These are phyloP conservation scores for Russula abietina DNA, from an alignment of 768 basidiomycete species.

Conservation along the genomic window DNA sequence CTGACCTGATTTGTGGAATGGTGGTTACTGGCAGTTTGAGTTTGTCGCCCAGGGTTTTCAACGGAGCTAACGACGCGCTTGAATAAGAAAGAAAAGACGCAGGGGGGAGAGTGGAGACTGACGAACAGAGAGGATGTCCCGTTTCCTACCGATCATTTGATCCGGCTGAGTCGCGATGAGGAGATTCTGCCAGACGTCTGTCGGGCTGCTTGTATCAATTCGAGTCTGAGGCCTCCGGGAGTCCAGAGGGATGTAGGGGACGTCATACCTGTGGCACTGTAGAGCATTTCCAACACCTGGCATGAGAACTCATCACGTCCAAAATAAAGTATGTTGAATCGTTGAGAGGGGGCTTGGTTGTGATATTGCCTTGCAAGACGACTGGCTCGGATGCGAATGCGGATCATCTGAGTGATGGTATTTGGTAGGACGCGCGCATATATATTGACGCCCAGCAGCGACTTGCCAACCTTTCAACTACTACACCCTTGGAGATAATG, in stretches of 20 bases:
- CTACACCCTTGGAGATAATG: neutral
- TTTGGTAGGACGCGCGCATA: neutral
- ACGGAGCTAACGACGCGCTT: slow-evolving; percentile 48
- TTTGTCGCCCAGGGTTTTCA: slow-evolving; percentile 53
- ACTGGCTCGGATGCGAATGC: neutral
- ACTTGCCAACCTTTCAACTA: neutral
- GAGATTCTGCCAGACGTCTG: slow-evolving; percentile 75
- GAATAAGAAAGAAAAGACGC: neutral
- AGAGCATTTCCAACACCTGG: slow-evolving; percentile 56
- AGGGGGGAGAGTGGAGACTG: slow-evolving; percentile 26
- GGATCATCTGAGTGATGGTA: neutral
- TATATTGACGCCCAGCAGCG: neutral
- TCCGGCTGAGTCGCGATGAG: slow-evolving; percentile 70
- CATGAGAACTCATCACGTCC: slow-evolving; percentile 89
- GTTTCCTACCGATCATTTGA: slow-evolving; percentile 53
- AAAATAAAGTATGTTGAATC: slow-evolving; percentile 77
- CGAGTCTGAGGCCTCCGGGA: neutral
- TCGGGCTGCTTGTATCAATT: neutral
- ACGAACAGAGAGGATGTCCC: slow-evolving; percentile 54
- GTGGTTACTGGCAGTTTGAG: slow-evolving; percentile 49
- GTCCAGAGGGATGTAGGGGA: slow-evolving; percentile 17
- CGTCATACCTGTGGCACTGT: slow-evolving; percentile 51
- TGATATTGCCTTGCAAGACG: slow-evolving; percentile 3
- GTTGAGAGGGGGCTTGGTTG: slow-evolving; percentile 25
- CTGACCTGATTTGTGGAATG: slow-evolving; percentile 54